A percentile compares a stretch with the other conserved stretches of the same genome.
These are phyloP conservation scores for Cyathus striatus DNA, from an alignment of 768 basidiomycete species.

Conservation along the genomic window DNA sequence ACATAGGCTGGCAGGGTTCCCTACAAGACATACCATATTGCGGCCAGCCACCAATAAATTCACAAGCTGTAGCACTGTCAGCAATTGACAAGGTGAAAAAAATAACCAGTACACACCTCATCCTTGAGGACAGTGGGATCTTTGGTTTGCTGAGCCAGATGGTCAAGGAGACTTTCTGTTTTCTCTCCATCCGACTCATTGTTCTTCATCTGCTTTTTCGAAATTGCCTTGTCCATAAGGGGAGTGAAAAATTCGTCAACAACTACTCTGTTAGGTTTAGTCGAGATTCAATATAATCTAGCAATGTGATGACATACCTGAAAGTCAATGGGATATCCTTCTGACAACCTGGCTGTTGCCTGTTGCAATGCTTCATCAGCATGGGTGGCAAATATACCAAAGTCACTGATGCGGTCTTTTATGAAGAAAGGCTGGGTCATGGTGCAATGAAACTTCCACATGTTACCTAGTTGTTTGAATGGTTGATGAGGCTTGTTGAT, in stretches of 20 bases:
- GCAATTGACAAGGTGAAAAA: neutral
- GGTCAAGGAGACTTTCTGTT: constrained; percentile 30
- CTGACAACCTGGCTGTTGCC: constrained; percentile 35
- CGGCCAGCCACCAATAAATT: constrained; percentile 55
- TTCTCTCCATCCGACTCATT: constrained; percentile 5
- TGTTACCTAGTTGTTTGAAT: too few relatives aligned
- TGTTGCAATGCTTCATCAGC: constrained; percentile 38
- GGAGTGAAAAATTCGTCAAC: constrained; percentile 10
- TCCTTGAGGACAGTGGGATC: constrained; percentile 36
- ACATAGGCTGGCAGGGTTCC: too few relatives aligned
- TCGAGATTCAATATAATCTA: neutral
- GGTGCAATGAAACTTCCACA: constrained; percentile 67
- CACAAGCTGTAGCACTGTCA: constrained; percentile 16
- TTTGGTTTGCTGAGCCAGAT: constrained; percentile 47
- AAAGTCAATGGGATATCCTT: constrained; percentile 52
- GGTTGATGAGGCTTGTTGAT: too few relatives aligned
- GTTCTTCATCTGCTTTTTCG: constrained; percentile 3
- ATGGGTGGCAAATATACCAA: constrained; percentile 55
- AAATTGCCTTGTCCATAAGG: constrained; percentile 9
- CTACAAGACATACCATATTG: constrained; percentile 49
- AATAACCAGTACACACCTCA: constrained; percentile 10
- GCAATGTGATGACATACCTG: constrained; percentile 33
- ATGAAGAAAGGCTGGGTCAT: constrained; percentile 70
- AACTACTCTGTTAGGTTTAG: constrained; percentile 1
- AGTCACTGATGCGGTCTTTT: constrained; percentile 53